These are phyloP conservation scores for Alternaria alternata DNA, from an alignment of 2,329 filamentous ascomycete genomes.

Conservation along the genomic window DNA sequence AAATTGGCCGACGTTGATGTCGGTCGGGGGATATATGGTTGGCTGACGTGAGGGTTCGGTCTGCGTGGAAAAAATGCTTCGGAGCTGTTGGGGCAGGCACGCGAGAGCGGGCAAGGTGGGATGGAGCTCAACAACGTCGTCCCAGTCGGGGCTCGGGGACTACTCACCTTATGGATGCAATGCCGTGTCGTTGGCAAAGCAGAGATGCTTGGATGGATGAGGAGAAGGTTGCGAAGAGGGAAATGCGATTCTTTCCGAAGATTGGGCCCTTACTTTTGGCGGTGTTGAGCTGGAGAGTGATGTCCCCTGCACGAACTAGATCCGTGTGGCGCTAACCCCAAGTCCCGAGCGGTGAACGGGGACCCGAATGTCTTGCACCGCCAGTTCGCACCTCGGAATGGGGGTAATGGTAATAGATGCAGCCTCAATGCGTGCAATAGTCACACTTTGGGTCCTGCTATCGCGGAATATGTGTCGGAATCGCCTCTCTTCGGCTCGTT, in stretches of 20 bases:
- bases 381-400: constrained; percentile 14
- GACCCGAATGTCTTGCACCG: constrained; percentile 34
- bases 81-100: constrained; percentile 29
- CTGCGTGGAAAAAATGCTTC: constrained; percentile 30
- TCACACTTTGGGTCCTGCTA: not conserved
- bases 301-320: constrained; percentile 36
- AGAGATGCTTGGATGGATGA: constrained; percentile 34
- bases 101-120: constrained; percentile 21
- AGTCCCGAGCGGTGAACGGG: constrained; percentile 44
- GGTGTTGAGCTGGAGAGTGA: constrained; percentile 40
- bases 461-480: constrained; percentile 10
- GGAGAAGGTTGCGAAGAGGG: constrained; percentile 38
- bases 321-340: constrained; percentile 34
- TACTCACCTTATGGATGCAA: constrained; percentile 40
- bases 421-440: not conserved
- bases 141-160: constrained; percentile 13
- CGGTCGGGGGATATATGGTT: constrained; percentile 10
- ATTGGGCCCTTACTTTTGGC: constrained; percentile 36
- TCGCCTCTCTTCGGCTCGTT: constrained; percentile 5
- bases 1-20: constrained; percentile 4
- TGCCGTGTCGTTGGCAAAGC: constrained; percentile 29
- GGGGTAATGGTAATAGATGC: constrained; percentile 1
- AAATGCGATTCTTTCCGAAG: constrained; percentile 38
- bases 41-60: constrained; percentile 40
- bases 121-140: constrained; percentile 14